These are phyloP conservation scores for Pichiaceae sp. DNA, from an alignment of 1,139 yeast genomes.

Conservation along the genomic window DNA sequence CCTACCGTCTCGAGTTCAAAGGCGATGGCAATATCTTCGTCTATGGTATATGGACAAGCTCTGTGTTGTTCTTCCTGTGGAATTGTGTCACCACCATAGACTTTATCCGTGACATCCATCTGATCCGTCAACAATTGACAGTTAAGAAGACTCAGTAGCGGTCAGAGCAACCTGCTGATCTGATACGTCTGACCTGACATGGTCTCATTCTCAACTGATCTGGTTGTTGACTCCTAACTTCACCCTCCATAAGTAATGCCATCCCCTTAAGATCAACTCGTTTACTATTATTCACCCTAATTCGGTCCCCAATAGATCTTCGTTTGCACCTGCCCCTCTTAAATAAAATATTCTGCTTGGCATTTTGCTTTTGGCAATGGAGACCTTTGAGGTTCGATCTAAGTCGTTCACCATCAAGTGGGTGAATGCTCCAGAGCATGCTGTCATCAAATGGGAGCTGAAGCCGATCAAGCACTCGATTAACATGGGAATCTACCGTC, in stretches of 20 bases:
- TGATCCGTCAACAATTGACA: background rate
- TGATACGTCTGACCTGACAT: too few species aligned
- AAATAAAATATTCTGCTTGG: too few species aligned
- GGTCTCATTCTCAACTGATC: too few species aligned
- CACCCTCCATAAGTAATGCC: too few species aligned
- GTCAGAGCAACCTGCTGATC: too few species aligned
- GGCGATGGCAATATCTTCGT: slow-evolving; percentile 63
- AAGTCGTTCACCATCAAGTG: slow-evolving; percentile 86
- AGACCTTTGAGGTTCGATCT: slow-evolving; percentile 81
- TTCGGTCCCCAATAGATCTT: too few species aligned
- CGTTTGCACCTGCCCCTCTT: too few species aligned
- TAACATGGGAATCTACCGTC: slow-evolving; percentile 51
- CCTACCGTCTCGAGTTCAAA: slow-evolving; percentile 72
- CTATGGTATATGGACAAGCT: slow-evolving; percentile 44
- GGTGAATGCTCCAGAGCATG: slow-evolving; percentile 68
- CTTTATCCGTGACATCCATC: slow-evolving; percentile 37
- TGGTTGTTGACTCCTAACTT: too few species aligned
- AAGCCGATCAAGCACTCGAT: slow-evolving; percentile 83
- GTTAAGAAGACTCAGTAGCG: too few species aligned
- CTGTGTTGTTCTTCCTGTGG: slow-evolving; percentile 58
- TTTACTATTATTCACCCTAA: too few species aligned
- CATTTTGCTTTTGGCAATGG: too few species aligned
- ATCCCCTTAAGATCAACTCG: too few species aligned
- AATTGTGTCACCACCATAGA: slow-evolving; percentile 59
- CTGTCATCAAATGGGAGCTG: slow-evolving; percentile 67